Percentiles rank a stretch among this genome's conserved stretches.
Conservation (phyloP, 176 grass and related monocot genomes). For the Themeda triandra region DNA sequence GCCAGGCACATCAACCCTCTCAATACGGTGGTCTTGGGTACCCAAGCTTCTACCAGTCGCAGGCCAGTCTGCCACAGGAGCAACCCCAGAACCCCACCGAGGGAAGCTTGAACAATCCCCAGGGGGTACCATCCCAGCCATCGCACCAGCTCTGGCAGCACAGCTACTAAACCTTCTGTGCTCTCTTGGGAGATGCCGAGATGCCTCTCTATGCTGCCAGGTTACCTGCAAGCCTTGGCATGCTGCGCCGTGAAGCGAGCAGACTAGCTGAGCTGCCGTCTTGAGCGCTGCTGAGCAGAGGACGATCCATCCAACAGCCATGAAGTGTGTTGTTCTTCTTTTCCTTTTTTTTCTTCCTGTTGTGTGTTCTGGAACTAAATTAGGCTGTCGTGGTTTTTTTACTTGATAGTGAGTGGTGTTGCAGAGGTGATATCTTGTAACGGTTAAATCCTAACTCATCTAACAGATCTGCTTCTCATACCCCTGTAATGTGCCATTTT, state of each 20-base stretch:
- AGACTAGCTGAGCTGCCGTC: constrained; percentile 36
- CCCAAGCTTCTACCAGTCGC: constrained; percentile 64
- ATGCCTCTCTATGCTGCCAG: constrained; percentile 25
- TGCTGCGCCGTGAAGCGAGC: constrained; percentile 28
- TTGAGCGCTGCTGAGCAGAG: constrained; percentile 31
- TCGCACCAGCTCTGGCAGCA: constrained; percentile 52
- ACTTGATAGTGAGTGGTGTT: constrained; percentile 37
- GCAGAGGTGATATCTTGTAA: constrained; percentile 39
- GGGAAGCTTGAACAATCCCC: constrained; percentile 55
- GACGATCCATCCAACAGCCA: constrained; percentile 19
- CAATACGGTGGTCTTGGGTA: constrained; percentile 72
- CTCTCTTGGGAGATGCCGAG: constrained; percentile 18
- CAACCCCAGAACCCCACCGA: constrained; percentile 64
- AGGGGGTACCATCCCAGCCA: constrained; percentile 30
- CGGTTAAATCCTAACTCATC: constrained; percentile 35
- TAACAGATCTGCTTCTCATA: constrained; percentile 36
- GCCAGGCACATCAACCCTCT: constrained; percentile 65
- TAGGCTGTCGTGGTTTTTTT: constrained; percentile 30
- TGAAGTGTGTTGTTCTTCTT: constrained; percentile 8
- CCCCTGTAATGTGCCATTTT: constrained; percentile 1
- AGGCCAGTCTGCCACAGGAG: constrained; percentile 59
- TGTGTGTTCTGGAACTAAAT: constrained; percentile 30
- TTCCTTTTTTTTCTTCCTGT: not conserved
- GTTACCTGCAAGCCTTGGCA: constrained; percentile 7
- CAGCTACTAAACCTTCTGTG: constrained; percentile 53